Percentiles rank a stretch among this genome's conserved stretches.
Evolutionary conservation across 2,329 filamentous ascomycete species (phyloP).

Genomic region (Sordariomycetes sp.): DNA sequence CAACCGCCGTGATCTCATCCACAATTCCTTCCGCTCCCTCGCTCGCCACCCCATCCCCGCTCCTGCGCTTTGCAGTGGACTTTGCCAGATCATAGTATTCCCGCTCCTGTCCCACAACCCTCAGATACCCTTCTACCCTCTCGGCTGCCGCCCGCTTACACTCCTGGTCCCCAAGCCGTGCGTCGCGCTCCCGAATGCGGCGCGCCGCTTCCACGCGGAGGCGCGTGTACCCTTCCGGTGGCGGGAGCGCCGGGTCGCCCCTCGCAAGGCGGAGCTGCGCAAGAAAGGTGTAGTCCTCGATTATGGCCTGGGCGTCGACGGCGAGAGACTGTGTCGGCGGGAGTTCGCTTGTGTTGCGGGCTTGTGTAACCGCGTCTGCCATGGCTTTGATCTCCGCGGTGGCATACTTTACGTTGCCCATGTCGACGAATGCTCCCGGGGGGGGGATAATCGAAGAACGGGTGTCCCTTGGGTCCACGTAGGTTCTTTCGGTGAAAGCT

Average conservation of each 20-base stretch:
- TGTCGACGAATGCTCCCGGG: neutral
- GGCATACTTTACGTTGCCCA: conserved; percentile 5
- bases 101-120: neutral
- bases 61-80: neutral
- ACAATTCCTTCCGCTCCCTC: neutral
- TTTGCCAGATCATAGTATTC: neutral
- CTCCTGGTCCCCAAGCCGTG: neutral
- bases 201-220: conserved; percentile 18
- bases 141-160: neutral
- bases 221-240: conserved; percentile 10
- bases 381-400: conserved; percentile 15
- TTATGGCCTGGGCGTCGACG: conserved; percentile 12
- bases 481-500: neutral
- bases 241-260: conserved; percentile 7
- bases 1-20: neutral
- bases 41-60: neutral
- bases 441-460: neutral
- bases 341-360: conserved; percentile 17
- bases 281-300: conserved; percentile 19
- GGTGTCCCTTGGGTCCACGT: neutral
- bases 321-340: conserved; percentile 15
- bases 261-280: conserved; percentile 14
- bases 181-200: conserved; percentile 20
- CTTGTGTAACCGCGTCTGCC: conserved; percentile 14
- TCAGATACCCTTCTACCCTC: neutral